These are phyloP conservation scores for Boletus barrowsii DNA, from an alignment of 768 basidiomycete genomes.

Conservation along the genomic window DNA sequence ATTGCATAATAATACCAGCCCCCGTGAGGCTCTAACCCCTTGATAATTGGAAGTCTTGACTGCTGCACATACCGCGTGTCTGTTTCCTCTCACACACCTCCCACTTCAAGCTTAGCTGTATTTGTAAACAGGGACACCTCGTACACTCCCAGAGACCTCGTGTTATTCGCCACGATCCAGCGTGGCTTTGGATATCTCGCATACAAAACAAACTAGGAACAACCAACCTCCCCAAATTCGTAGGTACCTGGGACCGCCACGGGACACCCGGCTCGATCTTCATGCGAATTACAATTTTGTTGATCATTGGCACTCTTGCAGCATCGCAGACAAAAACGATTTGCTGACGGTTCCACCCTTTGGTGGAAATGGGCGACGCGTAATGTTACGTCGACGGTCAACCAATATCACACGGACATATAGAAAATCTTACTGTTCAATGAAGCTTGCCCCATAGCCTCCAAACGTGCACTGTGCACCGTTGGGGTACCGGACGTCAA, in stretches of 20 bases:
- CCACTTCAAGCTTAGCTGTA: too few relatives aligned
- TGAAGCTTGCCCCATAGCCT: slow-evolving; percentile 50
- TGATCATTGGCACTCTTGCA: slow-evolving; percentile 42
- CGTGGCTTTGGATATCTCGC: background rate
- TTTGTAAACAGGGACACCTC: too few relatives aligned
- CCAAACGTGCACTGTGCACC: slow-evolving; percentile 54
- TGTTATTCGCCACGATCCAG: slow-evolving; percentile 12
- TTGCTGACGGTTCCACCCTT: slow-evolving; percentile 45
- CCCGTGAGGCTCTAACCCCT: too few relatives aligned
- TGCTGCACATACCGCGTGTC: too few relatives aligned
- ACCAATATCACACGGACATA: background rate
- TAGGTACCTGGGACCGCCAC: slow-evolving; percentile 45
- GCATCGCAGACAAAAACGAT: slow-evolving; percentile 50
- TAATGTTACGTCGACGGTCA: background rate
- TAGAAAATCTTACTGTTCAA: slow-evolving; percentile 40
- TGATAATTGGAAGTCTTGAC: too few relatives aligned
- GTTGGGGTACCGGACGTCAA: slow-evolving; percentile 49
- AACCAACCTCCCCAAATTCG: slow-evolving; percentile 39
- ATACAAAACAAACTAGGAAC: slow-evolving; percentile 29
- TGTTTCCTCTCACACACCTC: too few relatives aligned
- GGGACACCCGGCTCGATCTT: slow-evolving; percentile 42
- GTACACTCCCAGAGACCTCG: too few relatives aligned
- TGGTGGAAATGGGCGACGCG: background rate
- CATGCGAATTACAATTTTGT: slow-evolving; percentile 49
- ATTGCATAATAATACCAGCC: too few relatives aligned